Evolutionary conservation across 2,329 filamentous ascomycete species (phyloP).

Genomic region (Colletotrichum sp.): DNA sequence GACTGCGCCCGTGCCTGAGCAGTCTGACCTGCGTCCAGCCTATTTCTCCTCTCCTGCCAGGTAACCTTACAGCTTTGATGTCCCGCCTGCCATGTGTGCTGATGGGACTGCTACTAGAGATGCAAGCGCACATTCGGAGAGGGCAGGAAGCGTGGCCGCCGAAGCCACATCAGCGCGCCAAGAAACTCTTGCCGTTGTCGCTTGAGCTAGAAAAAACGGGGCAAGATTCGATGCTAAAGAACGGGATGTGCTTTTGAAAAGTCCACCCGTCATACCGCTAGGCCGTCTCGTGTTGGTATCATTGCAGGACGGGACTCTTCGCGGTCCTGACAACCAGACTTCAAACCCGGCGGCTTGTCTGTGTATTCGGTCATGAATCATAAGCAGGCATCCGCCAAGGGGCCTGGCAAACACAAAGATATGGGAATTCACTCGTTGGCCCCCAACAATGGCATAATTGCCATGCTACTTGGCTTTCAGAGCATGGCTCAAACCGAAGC

Average conservation of each 20-base stretch:
- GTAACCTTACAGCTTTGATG: neutral
- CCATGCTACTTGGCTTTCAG: neutral
- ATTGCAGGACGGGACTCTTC: neutral
- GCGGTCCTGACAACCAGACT: neutral
- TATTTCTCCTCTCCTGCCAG: neutral
- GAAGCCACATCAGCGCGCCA: constrained; percentile 13
- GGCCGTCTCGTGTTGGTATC: neutral
- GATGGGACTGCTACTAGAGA: neutral
- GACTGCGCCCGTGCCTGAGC: constrained; percentile 3
- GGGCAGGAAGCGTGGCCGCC: neutral
- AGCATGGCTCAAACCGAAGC: neutral
- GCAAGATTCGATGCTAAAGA: constrained; percentile 6
- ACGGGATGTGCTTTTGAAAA: neutral
- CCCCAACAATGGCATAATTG: neutral
- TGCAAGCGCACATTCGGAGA: neutral
- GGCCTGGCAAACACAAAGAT: neutral
- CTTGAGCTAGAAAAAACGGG: neutral
- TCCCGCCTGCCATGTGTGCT: constrained; percentile 4
- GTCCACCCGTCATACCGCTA: constrained; percentile 2
- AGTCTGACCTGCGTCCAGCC: neutral
- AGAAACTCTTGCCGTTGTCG: constrained; percentile 3
- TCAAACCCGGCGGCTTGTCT: neutral
- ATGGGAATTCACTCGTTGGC: neutral
- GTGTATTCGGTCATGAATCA: neutral
- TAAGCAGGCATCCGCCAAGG: neutral